Conservation (phyloP, 148 eudicot species). For the Rhododendron griersonianum region DNA sequence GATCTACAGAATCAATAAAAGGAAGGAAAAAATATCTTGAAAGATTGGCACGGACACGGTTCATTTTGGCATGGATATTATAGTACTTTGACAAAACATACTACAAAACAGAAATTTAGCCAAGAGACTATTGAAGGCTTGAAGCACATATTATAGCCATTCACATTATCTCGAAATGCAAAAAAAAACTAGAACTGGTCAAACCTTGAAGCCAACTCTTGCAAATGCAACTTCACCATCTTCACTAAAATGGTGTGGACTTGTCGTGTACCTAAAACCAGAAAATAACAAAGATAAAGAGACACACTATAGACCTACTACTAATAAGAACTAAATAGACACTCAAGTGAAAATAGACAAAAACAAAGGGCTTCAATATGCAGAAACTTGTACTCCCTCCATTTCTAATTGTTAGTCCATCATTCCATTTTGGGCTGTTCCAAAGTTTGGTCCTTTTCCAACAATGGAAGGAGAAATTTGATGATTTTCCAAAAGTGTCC, state of each 20-base stretch:
- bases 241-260: conserved; percentile 82
- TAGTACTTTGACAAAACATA: neutral
- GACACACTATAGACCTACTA: neutral
- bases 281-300: conserved; percentile 11
- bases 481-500: too few relatives aligned
- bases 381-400: neutral
- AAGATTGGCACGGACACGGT: neutral
- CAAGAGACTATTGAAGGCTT: too few relatives aligned
- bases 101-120: too few relatives aligned
- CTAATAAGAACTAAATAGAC: neutral
- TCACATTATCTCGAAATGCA: too few relatives aligned
- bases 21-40: neutral
- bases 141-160: too few relatives aligned
- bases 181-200: neutral
- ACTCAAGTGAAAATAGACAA: neutral
- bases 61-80: neutral
- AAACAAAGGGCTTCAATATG: neutral
- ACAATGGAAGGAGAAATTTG: too few relatives aligned
- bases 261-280: conserved; percentile 78
- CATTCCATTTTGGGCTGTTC: too few relatives aligned
- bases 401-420: too few relatives aligned
- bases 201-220: conserved; percentile 76
- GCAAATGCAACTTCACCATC: conserved; percentile 70
- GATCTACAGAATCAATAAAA: neutral
- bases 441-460: too few relatives aligned